Conservation (phyloP, 169 alveolate genomes). For the Ichthyophthirius multifiliis region DNA sequence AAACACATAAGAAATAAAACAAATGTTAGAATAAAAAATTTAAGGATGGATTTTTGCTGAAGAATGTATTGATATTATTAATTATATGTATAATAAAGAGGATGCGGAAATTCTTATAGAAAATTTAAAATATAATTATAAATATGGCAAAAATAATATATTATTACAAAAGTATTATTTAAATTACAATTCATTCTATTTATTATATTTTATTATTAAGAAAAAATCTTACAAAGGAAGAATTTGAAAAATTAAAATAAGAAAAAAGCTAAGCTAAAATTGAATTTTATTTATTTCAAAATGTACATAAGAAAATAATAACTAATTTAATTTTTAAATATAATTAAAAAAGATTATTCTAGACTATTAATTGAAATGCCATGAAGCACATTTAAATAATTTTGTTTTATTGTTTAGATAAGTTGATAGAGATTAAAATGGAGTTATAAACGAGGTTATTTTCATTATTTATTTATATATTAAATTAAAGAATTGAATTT, state of each 20-base stretch:
- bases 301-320: too few species aligned
- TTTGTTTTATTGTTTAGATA: constrained; percentile 71
- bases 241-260: constrained; percentile 37
- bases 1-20: constrained; percentile 72
- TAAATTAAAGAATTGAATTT: constrained; percentile 22
- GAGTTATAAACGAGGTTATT: constrained; percentile 71
- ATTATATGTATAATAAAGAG: constrained; percentile 65
- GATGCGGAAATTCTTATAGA: not conserved
- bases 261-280: constrained; percentile 61
- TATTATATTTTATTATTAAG: not conserved
- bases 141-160: not conserved
- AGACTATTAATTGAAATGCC: constrained; percentile 79
- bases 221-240: constrained; percentile 77
- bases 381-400: constrained; percentile 76
- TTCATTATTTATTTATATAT: not conserved
- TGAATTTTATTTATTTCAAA: constrained; percentile 60
- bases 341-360: constrained; percentile 37
- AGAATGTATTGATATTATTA: constrained; percentile 75
- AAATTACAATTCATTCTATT: not conserved
- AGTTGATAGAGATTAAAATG: constrained; percentile 77
- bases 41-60: constrained; percentile 75
- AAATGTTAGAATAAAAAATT: constrained; percentile 59
- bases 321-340: not conserved
- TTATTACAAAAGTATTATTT: not conserved
- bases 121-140: not conserved